A percentile compares a stretch with the other conserved stretches of the same genome.
Evolutionary conservation across 164 flowering plant species (phyloP).

Genomic region (Macadamia integrifolia): DNA sequence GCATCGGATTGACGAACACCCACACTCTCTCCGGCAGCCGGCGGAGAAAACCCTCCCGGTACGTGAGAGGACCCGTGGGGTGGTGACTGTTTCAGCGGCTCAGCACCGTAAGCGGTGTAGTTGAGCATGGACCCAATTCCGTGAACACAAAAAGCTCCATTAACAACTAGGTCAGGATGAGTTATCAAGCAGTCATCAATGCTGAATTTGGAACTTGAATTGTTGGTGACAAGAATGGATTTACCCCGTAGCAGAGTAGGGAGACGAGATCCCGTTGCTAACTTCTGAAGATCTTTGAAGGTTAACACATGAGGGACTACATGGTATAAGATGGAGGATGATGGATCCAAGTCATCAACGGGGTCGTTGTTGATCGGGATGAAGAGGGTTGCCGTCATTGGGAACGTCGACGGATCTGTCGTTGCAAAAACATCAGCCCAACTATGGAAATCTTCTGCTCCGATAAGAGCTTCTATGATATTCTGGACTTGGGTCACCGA

Average conservation of each 20-base stretch:
- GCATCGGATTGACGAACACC: no score
- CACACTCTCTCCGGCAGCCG: no score
- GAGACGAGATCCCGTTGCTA: conserved; percentile 14
- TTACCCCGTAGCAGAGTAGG: conserved; percentile 22
- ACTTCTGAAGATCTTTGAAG: conserved; percentile 15
- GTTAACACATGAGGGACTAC: conserved; percentile 21
- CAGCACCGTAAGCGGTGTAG: conserved; percentile 9
- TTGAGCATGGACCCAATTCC: conserved; percentile 17
- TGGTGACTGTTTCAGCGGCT: no score
- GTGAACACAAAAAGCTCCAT: conserved; percentile 18
- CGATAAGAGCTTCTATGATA: conserved; percentile 44
- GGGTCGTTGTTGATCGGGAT: conserved; percentile 30
- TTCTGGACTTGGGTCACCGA: conserved; percentile 19
- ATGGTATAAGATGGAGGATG: conserved; percentile 19
- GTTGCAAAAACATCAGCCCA: conserved; percentile 36
- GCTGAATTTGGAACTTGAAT: conserved; percentile 12
- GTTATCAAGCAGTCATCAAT: conserved; percentile 14
- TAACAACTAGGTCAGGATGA: conserved; percentile 16
- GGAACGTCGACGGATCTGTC: conserved; percentile 26
- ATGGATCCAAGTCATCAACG: conserved; percentile 1
- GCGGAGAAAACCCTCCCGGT: no score
- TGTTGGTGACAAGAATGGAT: conserved; percentile 23
- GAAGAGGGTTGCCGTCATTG: conserved; percentile 43
- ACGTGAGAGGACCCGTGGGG: no score
- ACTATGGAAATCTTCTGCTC: conserved; percentile 36